These are phyloP conservation scores for Xylariaceae sp. DNA, from an alignment of 2,329 filamentous ascomycete species.

Conservation along the genomic window DNA sequence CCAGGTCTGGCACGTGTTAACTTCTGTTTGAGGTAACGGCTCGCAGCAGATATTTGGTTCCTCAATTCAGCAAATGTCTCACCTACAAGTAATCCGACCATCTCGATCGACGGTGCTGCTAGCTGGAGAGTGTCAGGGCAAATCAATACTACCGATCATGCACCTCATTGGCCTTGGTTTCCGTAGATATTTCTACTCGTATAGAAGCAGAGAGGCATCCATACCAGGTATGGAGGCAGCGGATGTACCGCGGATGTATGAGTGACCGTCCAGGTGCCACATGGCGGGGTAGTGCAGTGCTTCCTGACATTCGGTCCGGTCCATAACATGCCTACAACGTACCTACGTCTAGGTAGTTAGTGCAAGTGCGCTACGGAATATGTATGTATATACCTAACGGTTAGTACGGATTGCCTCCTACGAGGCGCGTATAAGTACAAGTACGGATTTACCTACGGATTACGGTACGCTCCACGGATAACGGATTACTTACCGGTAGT, in stretches of 20 bases:
- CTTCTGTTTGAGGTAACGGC: constrained; percentile 1
- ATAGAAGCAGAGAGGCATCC: too few relatives aligned
- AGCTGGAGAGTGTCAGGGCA: too few relatives aligned
- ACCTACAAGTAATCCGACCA: not conserved
- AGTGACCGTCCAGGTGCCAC: constrained; percentile 4
- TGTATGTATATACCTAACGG: too few relatives aligned
- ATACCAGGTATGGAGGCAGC: not conserved
- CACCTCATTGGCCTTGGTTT: too few relatives aligned
- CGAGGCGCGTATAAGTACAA: not conserved
- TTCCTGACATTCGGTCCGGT: constrained; percentile 1
- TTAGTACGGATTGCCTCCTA: not conserved
- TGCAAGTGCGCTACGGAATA: too few relatives aligned
- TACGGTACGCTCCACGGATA: too few relatives aligned
- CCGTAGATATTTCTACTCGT: too few relatives aligned
- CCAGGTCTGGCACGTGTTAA: constrained; percentile 3
- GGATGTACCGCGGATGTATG: not conserved
- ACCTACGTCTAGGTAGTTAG: not conserved
- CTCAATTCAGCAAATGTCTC: constrained; percentile 5
- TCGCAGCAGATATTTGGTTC: constrained; percentile 3
- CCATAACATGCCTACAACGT: not conserved
- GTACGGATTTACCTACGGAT: too few relatives aligned
- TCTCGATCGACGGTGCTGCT: too few relatives aligned
- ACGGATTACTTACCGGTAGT: too few relatives aligned
- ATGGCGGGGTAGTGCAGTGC: constrained; percentile 9
- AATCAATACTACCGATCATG: too few relatives aligned